Base-by-base conservation (phyloP, 1,139 yeast species). In the Debaryomyces singareniensis region DNA sequence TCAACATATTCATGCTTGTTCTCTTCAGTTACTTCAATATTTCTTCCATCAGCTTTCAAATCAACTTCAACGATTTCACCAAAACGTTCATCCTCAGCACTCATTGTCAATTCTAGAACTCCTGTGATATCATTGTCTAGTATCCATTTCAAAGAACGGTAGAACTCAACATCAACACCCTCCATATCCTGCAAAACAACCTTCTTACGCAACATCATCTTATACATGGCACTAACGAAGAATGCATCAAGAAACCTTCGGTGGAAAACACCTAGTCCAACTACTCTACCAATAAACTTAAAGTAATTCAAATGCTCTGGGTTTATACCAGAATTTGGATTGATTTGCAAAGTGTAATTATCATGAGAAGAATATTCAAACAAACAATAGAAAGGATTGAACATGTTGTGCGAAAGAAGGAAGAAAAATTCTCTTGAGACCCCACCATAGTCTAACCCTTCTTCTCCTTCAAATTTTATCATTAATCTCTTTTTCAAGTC, bases 401-500 rank as follows among this genome's bases (percentile, higher is more conserved):
- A 91, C 96, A 91, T 93, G 60, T 93, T 97, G 55, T 91, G 98
- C 2, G 97, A 89, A 43, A 91, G 69, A 51, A 89, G 70, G 62
- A 87, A 91, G 78, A 93, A 91, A 59, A 86, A 91, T 59, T 91
- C 99, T 66, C 98, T 76, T 16, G 96, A 86, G 42, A 91, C 97
- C 54, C 99, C 99, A 71, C 98, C 98, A 54, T 91, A 91, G 68
- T 91, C 99, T 46, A 93, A 73, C 58, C 98, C 99, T 68, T 91
- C 98, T 67, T 91, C 99, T 38, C 98, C 98, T 46, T 91, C 98
- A 49, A 93, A 91, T 57, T 91, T 89, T 56, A 91, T 93, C 98
- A 91, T 91, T 39, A 91, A 67, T 53, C 98, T 75, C 70, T 91
- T 93, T 73, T 91, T 93, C 61, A 91, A 74, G 53, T 91, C 99